Conservation (phyloP, 441 rosid species). For the Syzygium malaccense region DNA sequence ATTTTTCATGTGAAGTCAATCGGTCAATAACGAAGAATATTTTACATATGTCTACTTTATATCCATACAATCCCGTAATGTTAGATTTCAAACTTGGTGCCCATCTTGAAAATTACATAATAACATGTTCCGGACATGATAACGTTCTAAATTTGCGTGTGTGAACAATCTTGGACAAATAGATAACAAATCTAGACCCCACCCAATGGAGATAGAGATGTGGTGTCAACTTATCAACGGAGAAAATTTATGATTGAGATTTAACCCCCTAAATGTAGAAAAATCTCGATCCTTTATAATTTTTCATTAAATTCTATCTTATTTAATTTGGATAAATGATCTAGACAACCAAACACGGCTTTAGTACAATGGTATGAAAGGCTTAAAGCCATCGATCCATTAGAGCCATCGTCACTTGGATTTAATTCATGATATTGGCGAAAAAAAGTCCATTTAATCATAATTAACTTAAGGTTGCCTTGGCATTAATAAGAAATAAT, state of each 20-base stretch:
- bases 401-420: not conserved
- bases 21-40: too few relatives aligned
- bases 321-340: not conserved
- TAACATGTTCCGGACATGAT: not conserved
- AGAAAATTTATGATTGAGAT: not conserved
- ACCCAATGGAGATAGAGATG: too few relatives aligned
- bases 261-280: not conserved
- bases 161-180: conserved; percentile 29
- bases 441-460: not conserved
- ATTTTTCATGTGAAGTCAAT: too few relatives aligned
- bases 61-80: not conserved
- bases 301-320: not conserved
- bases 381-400: not conserved
- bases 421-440: not conserved
- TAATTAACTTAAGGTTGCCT: not conserved
- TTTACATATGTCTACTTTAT: too few relatives aligned
- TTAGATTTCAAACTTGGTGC: not conserved
- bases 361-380: not conserved
- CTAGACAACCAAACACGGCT: not conserved
- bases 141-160: not conserved
- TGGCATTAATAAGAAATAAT: not conserved
- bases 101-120: not conserved
- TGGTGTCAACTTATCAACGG: not conserved
- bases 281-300: not conserved
- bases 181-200: conserved; percentile 12